A percentile compares a stretch with the other conserved stretches of the same genome.
Evolutionary conservation across 129 eudicot species (phyloP).

Genomic region (Flaveria ramosissima): DNA sequence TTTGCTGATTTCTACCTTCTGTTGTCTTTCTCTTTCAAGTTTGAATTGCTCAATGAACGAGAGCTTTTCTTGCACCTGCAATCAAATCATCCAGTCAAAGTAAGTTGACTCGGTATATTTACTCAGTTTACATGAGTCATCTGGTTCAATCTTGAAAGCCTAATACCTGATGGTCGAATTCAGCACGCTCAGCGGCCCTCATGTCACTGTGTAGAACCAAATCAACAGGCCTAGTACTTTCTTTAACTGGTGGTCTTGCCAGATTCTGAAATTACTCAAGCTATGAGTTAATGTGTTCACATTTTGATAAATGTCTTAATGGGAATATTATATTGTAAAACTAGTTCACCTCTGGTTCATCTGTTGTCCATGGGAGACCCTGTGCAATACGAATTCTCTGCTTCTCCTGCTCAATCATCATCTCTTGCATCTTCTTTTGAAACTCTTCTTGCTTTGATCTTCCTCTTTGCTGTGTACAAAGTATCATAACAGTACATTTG

Average conservation of each 20-base stretch:
- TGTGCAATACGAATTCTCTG: constrained; percentile 84
- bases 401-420: constrained; percentile 77
- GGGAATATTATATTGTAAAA: neutral
- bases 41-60: constrained; percentile 59
- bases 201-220: constrained; percentile 74
- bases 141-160: neutral
- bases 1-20: constrained; percentile 53
- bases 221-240: constrained; percentile 73
- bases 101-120: neutral
- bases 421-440: constrained; percentile 66
- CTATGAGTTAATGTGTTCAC: neutral
- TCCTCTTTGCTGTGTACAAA: constrained; percentile 73
- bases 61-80: constrained; percentile 70
- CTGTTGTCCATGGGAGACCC: constrained; percentile 97
- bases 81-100: constrained; percentile 15
- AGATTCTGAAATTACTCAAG: constrained; percentile 51
- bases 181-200: constrained; percentile 91
- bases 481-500: constrained; percentile 1
- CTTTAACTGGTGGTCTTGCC: constrained; percentile 84
- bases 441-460: constrained; percentile 87
- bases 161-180: constrained; percentile 78
- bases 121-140: neutral
- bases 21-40: constrained; percentile 75
- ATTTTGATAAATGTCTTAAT: neutral
- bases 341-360: constrained; percentile 79